Base-by-base conservation (phyloP, 2,329 filamentous ascomycete species). In the Venturia oleaginea region DNA sequence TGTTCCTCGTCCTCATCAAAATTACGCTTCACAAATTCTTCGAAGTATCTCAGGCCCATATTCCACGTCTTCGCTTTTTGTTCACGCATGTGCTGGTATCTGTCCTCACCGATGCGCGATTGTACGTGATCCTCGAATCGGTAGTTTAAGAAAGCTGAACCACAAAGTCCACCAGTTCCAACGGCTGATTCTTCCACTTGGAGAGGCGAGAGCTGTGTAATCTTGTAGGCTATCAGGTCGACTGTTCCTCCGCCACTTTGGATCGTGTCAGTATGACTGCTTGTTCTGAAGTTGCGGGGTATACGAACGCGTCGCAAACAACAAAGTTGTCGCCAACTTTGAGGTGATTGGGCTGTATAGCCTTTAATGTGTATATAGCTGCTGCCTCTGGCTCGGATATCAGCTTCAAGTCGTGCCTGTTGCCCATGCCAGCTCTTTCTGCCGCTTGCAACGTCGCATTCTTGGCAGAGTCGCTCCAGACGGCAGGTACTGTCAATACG, bases 381-480 rank as follows among this genome's bases (percentile, higher is more conserved):
- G 89, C 89, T 1, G 89, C 89, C 76, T 92, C 89, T 0, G 88
- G 89, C 76, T 92, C 89, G 68, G 86, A 90, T 66, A 92, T 91
- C 80, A 92, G 87, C 76, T 90, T 87, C 67, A 92, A 84, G 64
- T 88, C 84, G 48, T 84, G 83, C 65, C 83, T 82, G 24, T 74
- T 82, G 4, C 89, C 90, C 87, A 93, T 91, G 3, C 90, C 90
- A 0, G 90, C 90, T 65, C 86, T 80, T 76, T 92, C 87, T 13
- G 90, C 90, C 6, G 90, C 90, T 71, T 89, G 84, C 60, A 92
- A 76, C 2, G 90, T 93, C 6, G 89, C 89, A 73, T 91, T 90
- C 77, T 92, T 93, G n/a, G 90, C 90, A 0, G 88, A 84, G 72
- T 94, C 90, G 30, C 86, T 90, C 90, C 90, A 94, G 8, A 93